These are phyloP conservation scores for Verticillium isaacii DNA, from an alignment of 2,329 filamentous ascomycete species.

Conservation along the genomic window DNA sequence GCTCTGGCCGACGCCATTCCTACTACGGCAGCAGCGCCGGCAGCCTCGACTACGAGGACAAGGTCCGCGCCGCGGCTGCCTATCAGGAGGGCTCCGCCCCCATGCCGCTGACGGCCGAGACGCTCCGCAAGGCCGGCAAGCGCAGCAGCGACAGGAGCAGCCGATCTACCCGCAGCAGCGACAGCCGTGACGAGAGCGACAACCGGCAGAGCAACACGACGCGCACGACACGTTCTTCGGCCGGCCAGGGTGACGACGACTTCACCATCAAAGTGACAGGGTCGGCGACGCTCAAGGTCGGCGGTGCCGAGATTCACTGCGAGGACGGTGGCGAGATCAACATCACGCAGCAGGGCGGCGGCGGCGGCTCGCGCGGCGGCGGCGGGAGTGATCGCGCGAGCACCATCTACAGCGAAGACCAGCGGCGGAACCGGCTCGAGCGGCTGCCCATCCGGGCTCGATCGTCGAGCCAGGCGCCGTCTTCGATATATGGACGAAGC, in stretches of 20 bases:
- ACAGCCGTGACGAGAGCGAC: slow-evolving; percentile 59
- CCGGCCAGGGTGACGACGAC: slow-evolving; percentile 47
- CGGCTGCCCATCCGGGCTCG: slow-evolving; percentile 39
- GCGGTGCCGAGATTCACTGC: slow-evolving; percentile 54
- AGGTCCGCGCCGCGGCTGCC: slow-evolving; percentile 35
- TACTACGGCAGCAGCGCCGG: slow-evolving; percentile 32
- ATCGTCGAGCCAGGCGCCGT: slow-evolving; percentile 45
- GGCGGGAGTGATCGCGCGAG: slow-evolving; percentile 48
- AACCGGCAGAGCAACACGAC: slow-evolving; percentile 58
- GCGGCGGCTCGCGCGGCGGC: slow-evolving; percentile 22
- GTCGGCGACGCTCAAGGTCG: slow-evolving; percentile 50
- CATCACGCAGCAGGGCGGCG: slow-evolving; percentile 34
- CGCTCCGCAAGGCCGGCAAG: slow-evolving; percentile 45
- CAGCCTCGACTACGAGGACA: slow-evolving; percentile 34
- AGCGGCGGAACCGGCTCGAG: slow-evolving; percentile 34
- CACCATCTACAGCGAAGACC: slow-evolving; percentile 45
- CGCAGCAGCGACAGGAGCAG: slow-evolving; percentile 43
- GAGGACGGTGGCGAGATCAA: slow-evolving; percentile 56
- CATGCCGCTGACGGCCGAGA: slow-evolving; percentile 50
- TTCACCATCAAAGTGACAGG: slow-evolving; percentile 58
- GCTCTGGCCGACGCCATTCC: slow-evolving; percentile 32
- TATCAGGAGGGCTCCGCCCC: slow-evolving; percentile 50
- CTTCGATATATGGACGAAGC: slow-evolving; percentile 26
- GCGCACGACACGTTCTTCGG: slow-evolving; percentile 49
- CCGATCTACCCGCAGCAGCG: slow-evolving; percentile 53